Percentiles rank a stretch among this genome's conserved stretches.
phyloP scores from a whole-genome alignment of 129 eudicot species.

The Saposhnikovia divaricata region DNA sequence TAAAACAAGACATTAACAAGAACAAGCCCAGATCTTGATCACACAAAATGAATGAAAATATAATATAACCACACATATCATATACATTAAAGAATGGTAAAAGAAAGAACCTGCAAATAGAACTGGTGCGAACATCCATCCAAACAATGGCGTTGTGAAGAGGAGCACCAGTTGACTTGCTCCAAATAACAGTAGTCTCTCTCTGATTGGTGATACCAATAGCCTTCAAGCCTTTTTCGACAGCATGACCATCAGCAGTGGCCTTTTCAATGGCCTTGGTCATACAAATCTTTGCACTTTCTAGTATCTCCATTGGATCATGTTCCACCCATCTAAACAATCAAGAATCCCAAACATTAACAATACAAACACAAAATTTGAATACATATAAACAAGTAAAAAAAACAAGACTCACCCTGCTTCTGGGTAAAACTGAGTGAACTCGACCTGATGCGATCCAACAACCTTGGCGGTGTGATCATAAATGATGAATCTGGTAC shows the following conservation, averaged over 20 bases:
- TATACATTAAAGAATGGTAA: background rate
- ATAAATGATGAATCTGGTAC: conserved; percentile 92
- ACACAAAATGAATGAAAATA: background rate
- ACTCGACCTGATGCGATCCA: conserved; percentile 96
- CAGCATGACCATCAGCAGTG: conserved; percentile 62
- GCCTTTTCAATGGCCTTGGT: conserved; percentile 86
- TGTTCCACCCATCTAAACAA: conserved; percentile 89
- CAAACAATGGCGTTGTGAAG: conserved; percentile 92
- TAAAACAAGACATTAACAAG: background rate
- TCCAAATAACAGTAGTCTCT: conserved; percentile 93
- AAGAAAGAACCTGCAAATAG: conserved; percentile 77
- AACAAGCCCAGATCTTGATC: background rate
- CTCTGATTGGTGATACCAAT: conserved; percentile 94
- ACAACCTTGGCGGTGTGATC: conserved; percentile 44
- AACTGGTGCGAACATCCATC: conserved; percentile 93
- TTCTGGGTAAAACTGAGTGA: conserved; percentile 86
- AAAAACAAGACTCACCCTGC: conserved; percentile 57
- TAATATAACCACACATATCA: background rate
- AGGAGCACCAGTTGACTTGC: conserved; percentile 77
- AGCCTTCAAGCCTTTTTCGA: conserved; percentile 67
- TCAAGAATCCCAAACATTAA: background rate
- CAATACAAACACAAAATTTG: background rate
- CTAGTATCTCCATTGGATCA: conserved; percentile 91
- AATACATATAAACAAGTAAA: background rate
- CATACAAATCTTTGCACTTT: conserved; percentile 71